phyloP scores from a whole-genome alignment of 805 yeast genomes.

The Saccharomycodes ludwigii region DNA sequence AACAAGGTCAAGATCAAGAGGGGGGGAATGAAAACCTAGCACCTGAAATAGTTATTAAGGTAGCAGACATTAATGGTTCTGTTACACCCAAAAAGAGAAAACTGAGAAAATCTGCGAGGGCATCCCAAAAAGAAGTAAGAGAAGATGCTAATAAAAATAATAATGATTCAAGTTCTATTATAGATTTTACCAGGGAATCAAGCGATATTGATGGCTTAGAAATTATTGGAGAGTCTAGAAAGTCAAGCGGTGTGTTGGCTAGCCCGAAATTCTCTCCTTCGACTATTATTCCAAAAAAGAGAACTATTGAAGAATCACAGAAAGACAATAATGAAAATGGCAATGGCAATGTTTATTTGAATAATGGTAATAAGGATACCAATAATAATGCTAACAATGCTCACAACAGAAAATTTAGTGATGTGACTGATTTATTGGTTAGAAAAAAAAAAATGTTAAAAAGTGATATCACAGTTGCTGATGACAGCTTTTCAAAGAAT shows the following conservation, averaged over 20 bases:
- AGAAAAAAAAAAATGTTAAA: constrained; percentile 2
- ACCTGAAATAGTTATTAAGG: constrained; percentile 6
- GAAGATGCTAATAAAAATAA: constrained; percentile 1
- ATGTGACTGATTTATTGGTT: not conserved
- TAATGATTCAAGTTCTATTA: too few relatives aligned
- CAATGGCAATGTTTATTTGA: not conserved
- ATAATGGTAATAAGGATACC: constrained; percentile 3
- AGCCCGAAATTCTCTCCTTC: constrained; percentile 9
- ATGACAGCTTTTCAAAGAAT: too few relatives aligned
- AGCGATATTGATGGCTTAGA: too few relatives aligned
- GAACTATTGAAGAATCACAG: too few relatives aligned
- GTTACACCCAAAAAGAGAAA: not conserved
- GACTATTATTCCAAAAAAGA: too few relatives aligned
- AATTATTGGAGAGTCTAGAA: too few relatives aligned
- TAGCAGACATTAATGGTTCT: constrained; percentile 1
- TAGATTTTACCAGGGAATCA: too few relatives aligned
- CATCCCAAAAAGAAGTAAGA: constrained; percentile 4
- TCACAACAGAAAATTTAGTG: constrained; percentile 1
- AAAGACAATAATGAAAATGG: not conserved
- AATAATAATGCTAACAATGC: constrained; percentile 6
- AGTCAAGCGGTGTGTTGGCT: too few relatives aligned
- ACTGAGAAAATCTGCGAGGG: constrained; percentile 1
- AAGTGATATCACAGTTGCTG: constrained; percentile 9
- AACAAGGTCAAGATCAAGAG: too few relatives aligned
- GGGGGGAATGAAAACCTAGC: constrained; percentile 6